Conservation (phyloP, 2,329 filamentous ascomycete species). For the Nemania abortiva region DNA sequence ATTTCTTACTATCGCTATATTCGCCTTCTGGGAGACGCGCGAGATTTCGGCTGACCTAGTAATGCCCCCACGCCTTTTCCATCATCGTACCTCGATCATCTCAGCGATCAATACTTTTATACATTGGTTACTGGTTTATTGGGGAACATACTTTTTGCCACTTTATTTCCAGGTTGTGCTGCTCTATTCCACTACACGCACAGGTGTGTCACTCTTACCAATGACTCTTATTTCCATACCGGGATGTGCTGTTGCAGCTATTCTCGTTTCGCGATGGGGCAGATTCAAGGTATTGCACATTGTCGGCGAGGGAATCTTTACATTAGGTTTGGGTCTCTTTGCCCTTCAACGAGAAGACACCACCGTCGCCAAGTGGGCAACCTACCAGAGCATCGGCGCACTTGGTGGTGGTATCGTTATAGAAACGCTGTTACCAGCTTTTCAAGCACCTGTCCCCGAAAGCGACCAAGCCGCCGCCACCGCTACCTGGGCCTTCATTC, state of each 20-base stretch:
- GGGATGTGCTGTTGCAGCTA: background rate
- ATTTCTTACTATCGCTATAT: constrained; percentile 27
- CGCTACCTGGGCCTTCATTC: constrained; percentile 55
- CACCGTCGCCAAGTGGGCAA: constrained; percentile 52
- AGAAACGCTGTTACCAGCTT: constrained; percentile 55
- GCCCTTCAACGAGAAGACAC: constrained; percentile 46
- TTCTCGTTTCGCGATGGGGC: constrained; percentile 43
- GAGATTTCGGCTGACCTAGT: constrained; percentile 43
- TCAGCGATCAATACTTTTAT: constrained; percentile 54
- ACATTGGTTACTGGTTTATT: constrained; percentile 53
- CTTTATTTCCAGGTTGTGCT: constrained; percentile 60
- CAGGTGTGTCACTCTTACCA: constrained; percentile 45
- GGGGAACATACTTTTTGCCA: constrained; percentile 57
- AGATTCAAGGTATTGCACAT: constrained; percentile 54
- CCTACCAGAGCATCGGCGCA: constrained; percentile 53
- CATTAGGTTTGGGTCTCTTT: constrained; percentile 54
- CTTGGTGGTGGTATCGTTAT: constrained; percentile 54
- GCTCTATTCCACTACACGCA: constrained; percentile 46
- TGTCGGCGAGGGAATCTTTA: constrained; percentile 47
- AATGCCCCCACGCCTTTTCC: constrained; percentile 59
- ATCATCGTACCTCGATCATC: constrained; percentile 54
- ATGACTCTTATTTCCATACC: constrained; percentile 9
- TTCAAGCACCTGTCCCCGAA: constrained; percentile 52
- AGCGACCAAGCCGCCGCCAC: constrained; percentile 50
- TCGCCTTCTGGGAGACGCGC: constrained; percentile 2